Evolutionary conservation across 768 basidiomycete species (phyloP).

Genomic region (Tricholoma terreum): DNA sequence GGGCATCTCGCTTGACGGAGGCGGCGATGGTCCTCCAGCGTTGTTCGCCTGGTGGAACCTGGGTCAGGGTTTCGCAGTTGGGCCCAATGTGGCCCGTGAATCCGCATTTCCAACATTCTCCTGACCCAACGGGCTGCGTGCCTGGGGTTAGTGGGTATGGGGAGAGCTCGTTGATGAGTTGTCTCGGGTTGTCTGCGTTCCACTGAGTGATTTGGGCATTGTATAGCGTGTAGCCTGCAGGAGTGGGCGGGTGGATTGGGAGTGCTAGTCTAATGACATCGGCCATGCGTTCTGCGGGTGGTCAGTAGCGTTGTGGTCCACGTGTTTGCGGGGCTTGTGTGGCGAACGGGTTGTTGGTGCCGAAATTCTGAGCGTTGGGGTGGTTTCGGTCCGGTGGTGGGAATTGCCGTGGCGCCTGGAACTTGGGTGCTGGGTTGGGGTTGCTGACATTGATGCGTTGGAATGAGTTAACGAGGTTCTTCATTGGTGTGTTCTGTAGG

Average conservation of each 20-base stretch:
- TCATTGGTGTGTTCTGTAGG: background rate
- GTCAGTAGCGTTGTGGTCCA: background rate
- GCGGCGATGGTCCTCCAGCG: background rate
- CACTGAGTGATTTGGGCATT: background rate
- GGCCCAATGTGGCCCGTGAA: background rate
- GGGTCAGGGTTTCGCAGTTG: background rate
- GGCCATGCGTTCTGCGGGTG: background rate
- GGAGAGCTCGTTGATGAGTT: background rate
- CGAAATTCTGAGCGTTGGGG: too few species aligned
- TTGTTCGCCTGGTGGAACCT: background rate
- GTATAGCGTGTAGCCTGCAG: background rate
- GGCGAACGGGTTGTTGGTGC: too few species aligned
- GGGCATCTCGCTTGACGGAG: background rate
- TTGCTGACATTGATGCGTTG: background rate
- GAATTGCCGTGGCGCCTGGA: too few species aligned
- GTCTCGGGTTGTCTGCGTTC: background rate
- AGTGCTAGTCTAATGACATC: background rate
- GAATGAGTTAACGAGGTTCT: background rate
- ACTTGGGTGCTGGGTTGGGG: too few species aligned
- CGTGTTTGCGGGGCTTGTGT: too few species aligned
- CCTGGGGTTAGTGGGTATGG: background rate
- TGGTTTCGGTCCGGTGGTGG: too few species aligned
- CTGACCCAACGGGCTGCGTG: background rate
- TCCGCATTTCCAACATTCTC: background rate
- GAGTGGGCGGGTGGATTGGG: background rate